A percentile compares a stretch with the other conserved stretches of the same genome.
phyloP scores from a whole-genome alignment of 495 filamentous ascomycete genomes.

The Pseudevernia furfuracea region DNA sequence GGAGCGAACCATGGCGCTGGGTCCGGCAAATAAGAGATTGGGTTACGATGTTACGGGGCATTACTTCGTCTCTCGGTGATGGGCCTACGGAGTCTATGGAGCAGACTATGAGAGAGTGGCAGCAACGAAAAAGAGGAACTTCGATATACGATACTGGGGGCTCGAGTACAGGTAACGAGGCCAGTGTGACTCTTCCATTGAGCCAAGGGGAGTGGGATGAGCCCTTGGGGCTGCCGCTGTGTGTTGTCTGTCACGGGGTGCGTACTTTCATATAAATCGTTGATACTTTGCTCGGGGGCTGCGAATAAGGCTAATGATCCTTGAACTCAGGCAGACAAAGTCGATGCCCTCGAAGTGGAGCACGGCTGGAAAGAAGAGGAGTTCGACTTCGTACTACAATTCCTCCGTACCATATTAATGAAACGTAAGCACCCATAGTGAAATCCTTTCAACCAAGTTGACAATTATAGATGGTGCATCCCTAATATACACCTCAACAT shows the following conservation, averaged over 20 bases:
- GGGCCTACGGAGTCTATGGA: constrained; percentile 76
- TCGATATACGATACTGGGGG: constrained; percentile 18
- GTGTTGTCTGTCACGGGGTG: constrained; percentile 90
- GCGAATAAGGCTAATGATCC: not conserved
- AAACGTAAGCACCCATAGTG: constrained; percentile 53
- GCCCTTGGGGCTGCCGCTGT: constrained; percentile 77
- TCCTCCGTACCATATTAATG: constrained; percentile 74
- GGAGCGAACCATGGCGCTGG: constrained; percentile 91
- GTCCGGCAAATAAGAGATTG: constrained; percentile 78
- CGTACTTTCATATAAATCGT: constrained; percentile 26
- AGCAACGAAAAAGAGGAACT: constrained; percentile 42
- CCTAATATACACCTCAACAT: constrained; percentile 82
- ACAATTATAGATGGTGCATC: constrained; percentile 66
- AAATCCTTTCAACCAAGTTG: not conserved
- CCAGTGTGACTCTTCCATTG: constrained; percentile 64
- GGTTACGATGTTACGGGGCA: constrained; percentile 70
- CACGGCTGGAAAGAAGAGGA: constrained; percentile 89
- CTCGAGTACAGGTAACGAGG: constrained; percentile 38
- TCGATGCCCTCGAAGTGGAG: constrained; percentile 77
- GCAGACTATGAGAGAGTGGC: constrained; percentile 63
- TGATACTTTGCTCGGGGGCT: not conserved
- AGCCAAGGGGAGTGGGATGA: constrained; percentile 95
- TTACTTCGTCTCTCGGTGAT: constrained; percentile 65
- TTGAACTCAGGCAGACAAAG: constrained; percentile 65
- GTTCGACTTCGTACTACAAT: constrained; percentile 87